phyloP scores from a whole-genome alignment of 2,329 filamentous ascomycete genomes.

The Ascocoryne sarcoides region DNA sequence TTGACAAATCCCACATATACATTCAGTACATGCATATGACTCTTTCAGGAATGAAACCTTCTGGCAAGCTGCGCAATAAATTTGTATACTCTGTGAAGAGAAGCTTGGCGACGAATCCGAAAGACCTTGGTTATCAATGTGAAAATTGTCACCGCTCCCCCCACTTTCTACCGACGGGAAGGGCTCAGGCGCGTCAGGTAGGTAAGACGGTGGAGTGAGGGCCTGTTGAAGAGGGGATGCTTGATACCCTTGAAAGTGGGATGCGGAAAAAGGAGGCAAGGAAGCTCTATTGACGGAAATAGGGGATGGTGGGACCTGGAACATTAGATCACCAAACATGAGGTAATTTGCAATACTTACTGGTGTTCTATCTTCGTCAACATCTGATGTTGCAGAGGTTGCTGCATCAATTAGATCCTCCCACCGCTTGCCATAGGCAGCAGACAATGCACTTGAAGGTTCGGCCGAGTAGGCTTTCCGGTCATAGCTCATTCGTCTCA shows the following conservation, averaged over 20 bases:
- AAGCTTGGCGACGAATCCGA: constrained; percentile 65
- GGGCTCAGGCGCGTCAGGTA: constrained; percentile 60
- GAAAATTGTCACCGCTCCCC: constrained; percentile 62
- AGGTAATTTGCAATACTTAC: constrained; percentile 44
- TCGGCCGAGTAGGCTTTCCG: constrained; percentile 83
- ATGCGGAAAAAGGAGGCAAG: constrained; percentile 47
- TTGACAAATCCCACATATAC: constrained; percentile 85
- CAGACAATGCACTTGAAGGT: constrained; percentile 47
- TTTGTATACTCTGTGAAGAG: constrained; percentile 69
- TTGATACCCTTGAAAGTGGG: constrained; percentile 65
- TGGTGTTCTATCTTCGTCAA: constrained; percentile 84
- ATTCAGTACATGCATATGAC: constrained; percentile 91
- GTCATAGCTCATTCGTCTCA: constrained; percentile 58
- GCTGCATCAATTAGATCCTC: constrained; percentile 93
- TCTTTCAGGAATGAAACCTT: constrained; percentile 68
- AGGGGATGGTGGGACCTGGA: constrained; percentile 56
- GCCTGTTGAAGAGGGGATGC: constrained; percentile 87
- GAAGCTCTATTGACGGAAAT: constrained; percentile 55
- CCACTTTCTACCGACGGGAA: constrained; percentile 85
- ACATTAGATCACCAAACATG: constrained; percentile 13
- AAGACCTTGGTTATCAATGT: constrained; percentile 57
- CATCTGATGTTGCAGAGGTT: constrained; percentile 81
- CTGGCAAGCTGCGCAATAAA: constrained; percentile 86
- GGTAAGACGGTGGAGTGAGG: constrained; percentile 70
- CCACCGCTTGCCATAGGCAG: constrained; percentile 78